Evolutionary conservation across 495 filamentous ascomycete species (phyloP).

Genomic region (Achaetomiella virescens): DNA sequence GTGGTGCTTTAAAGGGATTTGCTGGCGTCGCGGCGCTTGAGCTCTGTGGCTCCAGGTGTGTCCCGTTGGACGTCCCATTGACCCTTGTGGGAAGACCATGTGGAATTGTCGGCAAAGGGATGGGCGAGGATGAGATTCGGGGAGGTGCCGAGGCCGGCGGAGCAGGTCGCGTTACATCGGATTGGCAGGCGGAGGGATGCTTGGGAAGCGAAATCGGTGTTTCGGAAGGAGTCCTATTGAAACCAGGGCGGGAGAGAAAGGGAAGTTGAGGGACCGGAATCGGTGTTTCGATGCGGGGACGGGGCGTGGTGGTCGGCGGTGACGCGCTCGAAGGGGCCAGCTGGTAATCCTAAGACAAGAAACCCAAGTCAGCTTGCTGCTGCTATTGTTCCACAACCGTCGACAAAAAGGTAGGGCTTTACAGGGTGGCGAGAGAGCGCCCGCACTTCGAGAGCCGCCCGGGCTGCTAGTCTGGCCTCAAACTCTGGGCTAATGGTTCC

Average conservation of each 20-base stretch:
- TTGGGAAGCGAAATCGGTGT: no score
- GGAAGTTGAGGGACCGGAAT: slow-evolving; percentile 1
- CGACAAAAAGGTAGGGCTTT: background rate
- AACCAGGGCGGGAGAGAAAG: no score
- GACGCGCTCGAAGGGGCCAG: background rate
- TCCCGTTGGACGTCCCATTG: background rate
- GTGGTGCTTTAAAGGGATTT: background rate
- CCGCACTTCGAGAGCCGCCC: slow-evolving; percentile 6
- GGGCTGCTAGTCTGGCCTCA: slow-evolving; percentile 11
- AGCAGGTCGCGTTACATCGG: no score
- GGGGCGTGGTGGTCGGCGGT: background rate
- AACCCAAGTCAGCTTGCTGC: background rate
- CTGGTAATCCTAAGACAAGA: background rate
- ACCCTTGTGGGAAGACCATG: background rate
- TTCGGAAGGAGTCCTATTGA: no score
- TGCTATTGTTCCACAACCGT: background rate
- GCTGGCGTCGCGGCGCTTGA: background rate
- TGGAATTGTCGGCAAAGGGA: slow-evolving; percentile 9
- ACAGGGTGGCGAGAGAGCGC: slow-evolving; percentile 6
- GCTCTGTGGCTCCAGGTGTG: background rate
- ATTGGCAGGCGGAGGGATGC: no score
- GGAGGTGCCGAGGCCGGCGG: background rate
- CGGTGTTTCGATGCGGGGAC: background rate
- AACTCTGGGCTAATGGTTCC: slow-evolving; percentile 15
- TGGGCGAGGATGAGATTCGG: slow-evolving; percentile 14